Evolutionary conservation across 805 yeast species (phyloP), one percentile per base, ranked within the genome.

Genomic region (Teunomyces gatunensis): DNA sequence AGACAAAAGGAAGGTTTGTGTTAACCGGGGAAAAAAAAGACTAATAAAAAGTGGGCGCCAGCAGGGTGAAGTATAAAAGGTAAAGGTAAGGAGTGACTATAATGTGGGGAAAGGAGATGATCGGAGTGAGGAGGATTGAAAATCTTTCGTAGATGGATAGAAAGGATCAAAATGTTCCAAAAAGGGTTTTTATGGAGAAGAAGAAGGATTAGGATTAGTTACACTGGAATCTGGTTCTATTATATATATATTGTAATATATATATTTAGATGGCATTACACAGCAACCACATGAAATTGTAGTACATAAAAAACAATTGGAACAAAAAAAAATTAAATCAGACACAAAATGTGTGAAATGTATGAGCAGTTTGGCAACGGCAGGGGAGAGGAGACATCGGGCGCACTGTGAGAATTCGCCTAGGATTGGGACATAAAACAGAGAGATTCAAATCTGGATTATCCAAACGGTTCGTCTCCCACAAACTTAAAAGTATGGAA

Each of bases 251-350:
- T 21, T 21, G 6, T 18, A 30, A 30, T 11, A 13, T 30, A 7
- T 32, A 32, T 39, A 39, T 39, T 39, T 39, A 23, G 42, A 20
- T 20, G 29, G n/a, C 21, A 13, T 40, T 10, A 15, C 43, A 29
- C 28, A 40, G 33, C 43, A 40, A 40, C 43, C 32, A 40, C 28
- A 18, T 23, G 43, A 40, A 23, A 27, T 40, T 17, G 17, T 28
- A 25, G 18, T 32, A 32, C 34, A 32, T 12, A 20, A 20, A 10
- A 20, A 35, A 35, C 39, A 35, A 35, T 35, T 35, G 39, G 25
- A 35, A 35, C 34, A 35, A 35, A 35, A 35, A 35, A 35, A 17
- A 18, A 17, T 18, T 35, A 35, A 35, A 35, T 10, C 23, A n/a
- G 18, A 35, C 39, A 35, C 39, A 35, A 20, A 35, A 35, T 20